Base-by-base conservation (phyloP, 495 filamentous ascomycete genomes). In the Lepraria neglecta region DNA sequence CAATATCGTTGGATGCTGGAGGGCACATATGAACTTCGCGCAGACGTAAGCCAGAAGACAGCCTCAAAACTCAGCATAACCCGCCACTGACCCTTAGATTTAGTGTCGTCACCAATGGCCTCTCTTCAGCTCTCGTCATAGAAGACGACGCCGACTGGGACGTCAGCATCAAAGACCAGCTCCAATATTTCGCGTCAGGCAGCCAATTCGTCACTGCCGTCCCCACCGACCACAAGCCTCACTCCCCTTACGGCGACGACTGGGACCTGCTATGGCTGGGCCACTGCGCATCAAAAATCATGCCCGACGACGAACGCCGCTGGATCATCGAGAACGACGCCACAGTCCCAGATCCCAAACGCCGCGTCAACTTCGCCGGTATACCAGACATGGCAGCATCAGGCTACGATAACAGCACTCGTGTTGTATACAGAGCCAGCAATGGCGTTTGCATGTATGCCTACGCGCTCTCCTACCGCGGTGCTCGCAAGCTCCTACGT, bases 111-210 rank as follows among this genome's bases (percentile, higher is more conserved):
- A 67, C 76, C 19, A 71, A 78, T 38, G 64, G 67, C 11, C 67
- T 80, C n/a, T 67, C 72, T 0, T 76, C 77, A 0, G 80, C 80
- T n/a, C 60, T 84, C 14, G 77, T 84, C 5, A 53, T 84, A 47
- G 82, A 84, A 67, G 82, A 84, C 56, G 82, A 84, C 51, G 74
- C 75, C 17, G 82, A 84, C 65, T 84, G 82, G 81, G 80, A 83
- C 48, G 70, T 82, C 21, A 68, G 68, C 30, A 69, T 85, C 53
- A 75, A 76, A 33, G 65, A 70, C 11, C 82, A 84, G 61, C 71
- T 85, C 15, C 64, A 66, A 58, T 69, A 73, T 58, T 81, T 81
- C 44, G 79, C 80, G 0, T 62, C 74, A 14, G 69, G 73, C 14
- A 54, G 72, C n/a, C 75, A 73, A 35, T 72, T 61, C n/a, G 58